Evolutionary conservation across 2,329 filamentous ascomycete species (phyloP), one percentile per base, ranked within the genome.

Genomic region (Xylariomycetidae sp.): DNA sequence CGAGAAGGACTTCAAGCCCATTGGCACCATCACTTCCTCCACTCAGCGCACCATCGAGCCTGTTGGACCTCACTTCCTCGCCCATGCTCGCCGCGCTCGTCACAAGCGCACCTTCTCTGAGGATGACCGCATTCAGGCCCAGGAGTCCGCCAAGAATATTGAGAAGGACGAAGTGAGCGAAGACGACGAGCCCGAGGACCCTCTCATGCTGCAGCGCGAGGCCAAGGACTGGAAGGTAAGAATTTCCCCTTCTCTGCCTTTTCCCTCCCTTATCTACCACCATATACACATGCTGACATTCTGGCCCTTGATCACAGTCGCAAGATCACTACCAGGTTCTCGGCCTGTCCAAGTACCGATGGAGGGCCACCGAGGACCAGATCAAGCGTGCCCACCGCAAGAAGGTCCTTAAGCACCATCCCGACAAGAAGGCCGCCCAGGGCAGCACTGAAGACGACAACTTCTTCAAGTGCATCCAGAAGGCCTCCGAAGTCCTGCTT

Each of bases 381-480:
- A 96, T 98, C 74, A 96, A 95, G 76, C 85, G 86, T 53, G 92
- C 93, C 49, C 90, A 98, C 71, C 87, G 92, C 70, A 95, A 94
- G 79, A 98, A 98, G 83, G 92, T 98, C 47, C 83, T 98, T 48
- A 90, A 88, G 69, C 92, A 98, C 64, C 92, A 98, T 65, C 92
- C 92, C 42, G 92, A 98, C 64, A 98, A 98, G 82, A 94, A 93
- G 71, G 92, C 93, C 12, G 92, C 92, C 18, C 76, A 82, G 29
- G 92, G 92, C 42, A 76, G 78, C 53, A 76, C 78, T 49, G 89
- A 96, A 54, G 90, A 95, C 64, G 92, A 98, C 64, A 86, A 85
- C 62, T 98, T 98, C 74, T 98, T 98, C 83, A 98, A 98, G 76
- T 98, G 93, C 66, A 98, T 98, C 63, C 93, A 98, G 63, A 95